phyloP scores from a whole-genome alignment of 2,329 filamentous ascomycete species.

The Pezicula carpinea region DNA sequence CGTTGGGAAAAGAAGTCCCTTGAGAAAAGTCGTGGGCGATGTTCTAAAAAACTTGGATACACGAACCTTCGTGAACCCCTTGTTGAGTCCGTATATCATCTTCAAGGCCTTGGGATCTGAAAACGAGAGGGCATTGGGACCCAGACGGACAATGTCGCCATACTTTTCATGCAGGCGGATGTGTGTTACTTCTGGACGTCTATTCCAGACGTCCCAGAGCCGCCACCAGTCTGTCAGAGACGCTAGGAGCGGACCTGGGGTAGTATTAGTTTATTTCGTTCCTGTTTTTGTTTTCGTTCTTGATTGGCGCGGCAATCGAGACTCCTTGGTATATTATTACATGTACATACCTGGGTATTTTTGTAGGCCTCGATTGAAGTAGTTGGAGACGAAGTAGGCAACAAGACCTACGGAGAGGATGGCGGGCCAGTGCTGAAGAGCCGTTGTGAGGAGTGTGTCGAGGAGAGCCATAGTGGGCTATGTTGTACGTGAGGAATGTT shows the following conservation, averaged over 20 bases:
- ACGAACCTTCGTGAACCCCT: constrained; percentile 70
- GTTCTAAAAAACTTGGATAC: background rate
- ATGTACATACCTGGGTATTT: constrained; percentile 55
- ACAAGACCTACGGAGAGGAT: constrained; percentile 29
- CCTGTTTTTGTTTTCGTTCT: no score
- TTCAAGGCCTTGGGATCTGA: constrained; percentile 69
- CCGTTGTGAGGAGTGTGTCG: constrained; percentile 12
- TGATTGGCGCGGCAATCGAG: no score
- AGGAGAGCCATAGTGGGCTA: background rate
- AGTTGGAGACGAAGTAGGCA: constrained; percentile 43
- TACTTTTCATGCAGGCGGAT: constrained; percentile 64
- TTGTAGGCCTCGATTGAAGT: constrained; percentile 54
- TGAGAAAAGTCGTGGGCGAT: no score
- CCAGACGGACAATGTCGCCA: constrained; percentile 70
- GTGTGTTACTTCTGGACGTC: constrained; percentile 63
- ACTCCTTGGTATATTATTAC: no score
- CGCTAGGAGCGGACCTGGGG: constrained; percentile 55
- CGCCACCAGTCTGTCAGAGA: constrained; percentile 71
- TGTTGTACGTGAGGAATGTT: background rate
- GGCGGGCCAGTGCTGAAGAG: constrained; percentile 37
- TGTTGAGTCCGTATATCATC: constrained; percentile 76
- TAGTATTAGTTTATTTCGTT: no score
- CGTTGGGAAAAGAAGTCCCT: background rate
- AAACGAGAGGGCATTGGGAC: constrained; percentile 71
- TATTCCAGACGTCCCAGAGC: constrained; percentile 61